Conservation (phyloP, 371 early-diverging fungal species). For the Mortierella sp. region DNA sequence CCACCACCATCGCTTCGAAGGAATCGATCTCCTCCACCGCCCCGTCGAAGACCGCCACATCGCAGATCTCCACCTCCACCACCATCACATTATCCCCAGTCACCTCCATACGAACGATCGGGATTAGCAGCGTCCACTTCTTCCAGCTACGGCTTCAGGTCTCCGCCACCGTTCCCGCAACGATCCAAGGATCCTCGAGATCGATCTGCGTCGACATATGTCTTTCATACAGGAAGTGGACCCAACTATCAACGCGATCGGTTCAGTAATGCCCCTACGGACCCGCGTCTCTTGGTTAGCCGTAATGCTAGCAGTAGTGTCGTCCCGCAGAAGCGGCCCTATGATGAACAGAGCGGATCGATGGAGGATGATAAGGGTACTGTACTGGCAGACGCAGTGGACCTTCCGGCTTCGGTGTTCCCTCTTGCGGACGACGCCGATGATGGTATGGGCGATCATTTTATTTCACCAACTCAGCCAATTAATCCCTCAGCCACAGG, state of each 20-base stretch:
- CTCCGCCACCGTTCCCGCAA: background rate
- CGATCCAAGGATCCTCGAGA: conserved; percentile 10
- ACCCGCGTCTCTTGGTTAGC: conserved; percentile 4
- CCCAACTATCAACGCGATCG: background rate
- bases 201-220: background rate
- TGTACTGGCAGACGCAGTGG: background rate
- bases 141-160: background rate
- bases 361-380: background rate
- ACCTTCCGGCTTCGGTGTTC: background rate
- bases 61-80: background rate
- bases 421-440: background rate
- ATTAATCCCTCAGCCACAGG: background rate
- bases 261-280: conserved; percentile 3
- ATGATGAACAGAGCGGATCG: background rate
- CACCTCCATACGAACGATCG: background rate
- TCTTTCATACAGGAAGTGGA: background rate
- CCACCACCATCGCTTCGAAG: conserved; percentile 15
- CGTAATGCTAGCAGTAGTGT: background rate
- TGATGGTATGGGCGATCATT: background rate
- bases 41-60: background rate
- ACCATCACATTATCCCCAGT: background rate
- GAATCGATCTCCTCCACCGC: conserved; percentile 10
- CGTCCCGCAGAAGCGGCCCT: background rate
- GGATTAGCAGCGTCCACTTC: background rate
- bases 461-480: background rate